Percentiles rank a stretch among this genome's conserved stretches.
These are phyloP conservation scores for Wallacemonas sp. DNA, from an alignment of 208 protist genomes.

Conservation along the genomic window DNA sequence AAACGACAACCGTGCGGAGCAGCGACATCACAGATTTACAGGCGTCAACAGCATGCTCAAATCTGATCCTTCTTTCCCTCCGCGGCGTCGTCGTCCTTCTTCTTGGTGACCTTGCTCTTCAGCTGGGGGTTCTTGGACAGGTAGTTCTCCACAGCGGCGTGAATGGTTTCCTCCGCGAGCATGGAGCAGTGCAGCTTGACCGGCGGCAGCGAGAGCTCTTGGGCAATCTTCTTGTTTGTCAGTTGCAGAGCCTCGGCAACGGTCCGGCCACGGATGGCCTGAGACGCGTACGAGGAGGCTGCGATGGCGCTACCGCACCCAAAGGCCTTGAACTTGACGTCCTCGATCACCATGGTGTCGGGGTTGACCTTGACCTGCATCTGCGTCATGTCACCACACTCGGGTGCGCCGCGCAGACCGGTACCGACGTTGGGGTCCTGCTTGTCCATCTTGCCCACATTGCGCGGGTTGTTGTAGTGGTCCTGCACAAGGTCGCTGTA, in stretches of 20 bases:
- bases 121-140: conserved; percentile 93
- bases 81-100: conserved; percentile 10
- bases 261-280: conserved; percentile 98
- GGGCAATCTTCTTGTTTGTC: conserved; percentile 98
- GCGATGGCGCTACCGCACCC: conserved; percentile 99
- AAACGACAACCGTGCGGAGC: too few relatives aligned
- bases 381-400: conserved; percentile 99
- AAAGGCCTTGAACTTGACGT: conserved; percentile 99
- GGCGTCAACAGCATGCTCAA: not conserved
- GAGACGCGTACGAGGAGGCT: conserved; percentile 96
- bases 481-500: conserved; percentile 98
- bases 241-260: conserved; percentile 96
- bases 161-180: conserved; percentile 99
- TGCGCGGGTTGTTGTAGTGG: conserved; percentile 99
- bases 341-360: conserved; percentile 89
- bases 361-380: conserved; percentile 97
- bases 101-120: conserved; percentile 84
- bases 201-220: conserved; percentile 98
- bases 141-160: conserved; percentile 98
- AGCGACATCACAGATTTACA: too few relatives aligned
- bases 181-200: conserved; percentile 99
- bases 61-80: conserved; percentile 8
- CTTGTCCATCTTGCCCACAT: conserved; percentile 98
- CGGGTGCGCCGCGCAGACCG: conserved; percentile 97
- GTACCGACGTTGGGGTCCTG: conserved; percentile 96